Percentiles rank a stretch among this genome's conserved stretches.
These are phyloP conservation scores for Aspergillus ellipticus DNA, from an alignment of 495 filamentous ascomycete species.

Conservation along the genomic window DNA sequence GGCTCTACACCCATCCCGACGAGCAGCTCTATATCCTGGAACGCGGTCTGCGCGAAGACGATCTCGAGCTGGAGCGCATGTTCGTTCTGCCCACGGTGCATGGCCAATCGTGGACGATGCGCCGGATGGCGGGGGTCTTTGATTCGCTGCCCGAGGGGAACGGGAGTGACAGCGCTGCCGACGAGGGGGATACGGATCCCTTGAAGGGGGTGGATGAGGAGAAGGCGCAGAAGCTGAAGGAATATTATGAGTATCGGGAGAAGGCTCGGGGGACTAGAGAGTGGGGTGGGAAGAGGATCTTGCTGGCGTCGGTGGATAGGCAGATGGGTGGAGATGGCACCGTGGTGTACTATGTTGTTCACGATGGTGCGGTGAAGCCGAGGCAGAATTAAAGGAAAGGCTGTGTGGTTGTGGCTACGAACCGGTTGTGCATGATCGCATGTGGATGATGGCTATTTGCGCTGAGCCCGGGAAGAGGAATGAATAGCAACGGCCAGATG, in stretches of 20 bases:
- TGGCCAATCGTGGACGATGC: constrained; percentile 77
- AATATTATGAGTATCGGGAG: constrained; percentile 38
- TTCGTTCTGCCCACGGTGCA: constrained; percentile 87
- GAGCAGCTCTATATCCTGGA: constrained; percentile 79
- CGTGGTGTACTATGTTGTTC: constrained; percentile 90
- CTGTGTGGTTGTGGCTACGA: too few relatives aligned
- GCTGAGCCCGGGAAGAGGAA: not conserved
- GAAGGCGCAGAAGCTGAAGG: constrained; percentile 31
- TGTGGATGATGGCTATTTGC: not conserved
- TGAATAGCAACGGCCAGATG: too few relatives aligned
- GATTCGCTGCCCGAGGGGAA: constrained; percentile 56
- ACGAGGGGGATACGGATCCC: constrained; percentile 8
- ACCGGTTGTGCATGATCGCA: too few relatives aligned
- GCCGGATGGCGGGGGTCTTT: constrained; percentile 74
- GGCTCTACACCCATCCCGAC: constrained; percentile 88
- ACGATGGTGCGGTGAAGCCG: constrained; percentile 94
- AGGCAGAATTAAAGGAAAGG: constrained; percentile 68
- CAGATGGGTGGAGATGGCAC: constrained; percentile 74
- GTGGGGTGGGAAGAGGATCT: constrained; percentile 61
- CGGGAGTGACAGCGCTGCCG: constrained; percentile 13
- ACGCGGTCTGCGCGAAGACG: constrained; percentile 41
- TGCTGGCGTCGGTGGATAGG: constrained; percentile 73
- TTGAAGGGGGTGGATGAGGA: constrained; percentile 10
- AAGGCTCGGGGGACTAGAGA: constrained; percentile 27
- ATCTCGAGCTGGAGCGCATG: constrained; percentile 58